These are phyloP conservation scores for Metschnikowia lachancei DNA, from an alignment of 805 yeast genomes.

Conservation along the genomic window DNA sequence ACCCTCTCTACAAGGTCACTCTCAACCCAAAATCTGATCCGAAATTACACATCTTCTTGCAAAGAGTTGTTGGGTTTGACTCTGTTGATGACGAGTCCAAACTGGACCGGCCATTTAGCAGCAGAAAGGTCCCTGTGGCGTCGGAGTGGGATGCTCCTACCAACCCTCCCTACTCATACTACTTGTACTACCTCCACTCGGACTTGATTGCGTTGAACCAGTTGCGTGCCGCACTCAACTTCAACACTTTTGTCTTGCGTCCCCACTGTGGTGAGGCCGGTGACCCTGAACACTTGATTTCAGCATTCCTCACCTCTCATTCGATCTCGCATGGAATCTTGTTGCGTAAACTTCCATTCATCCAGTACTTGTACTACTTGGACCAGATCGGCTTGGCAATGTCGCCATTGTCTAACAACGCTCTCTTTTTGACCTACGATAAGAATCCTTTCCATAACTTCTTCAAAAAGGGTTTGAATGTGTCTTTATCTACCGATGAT, in stretches of 20 bases:
- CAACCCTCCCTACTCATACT: constrained; percentile 98
- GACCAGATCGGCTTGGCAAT: constrained; percentile 97
- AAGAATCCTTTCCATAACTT: constrained; percentile 92
- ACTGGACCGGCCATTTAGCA: constrained; percentile 73
- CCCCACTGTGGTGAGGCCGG: constrained; percentile 99
- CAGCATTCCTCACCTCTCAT: constrained; percentile 85
- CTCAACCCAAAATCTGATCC: constrained; percentile 83
- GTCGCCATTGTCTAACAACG: constrained; percentile 97
- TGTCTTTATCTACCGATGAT: constrained; percentile 93
- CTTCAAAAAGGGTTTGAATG: constrained; percentile 91
- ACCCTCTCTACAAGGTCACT: constrained; percentile 88
- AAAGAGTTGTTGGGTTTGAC: constrained; percentile 95
- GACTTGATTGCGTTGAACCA: constrained; percentile 83
- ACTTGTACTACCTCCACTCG: constrained; percentile 83
- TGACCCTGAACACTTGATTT: constrained; percentile 93
- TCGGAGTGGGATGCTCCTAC: constrained; percentile 69
- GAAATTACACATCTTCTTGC: constrained; percentile 82
- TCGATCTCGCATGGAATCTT: constrained; percentile 95
- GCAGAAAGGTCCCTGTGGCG: constrained; percentile 80
- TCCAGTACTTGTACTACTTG: constrained; percentile 87
- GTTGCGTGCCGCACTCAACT: constrained; percentile 72
- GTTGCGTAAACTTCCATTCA: constrained; percentile 88
- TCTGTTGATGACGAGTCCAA: constrained; percentile 98
- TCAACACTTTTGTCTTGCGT: constrained; percentile 87
- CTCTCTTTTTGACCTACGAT: constrained; percentile 90